Evolutionary conservation across 441 rosid genomes (phyloP).

Genomic region (Erysimum cheiri): DNA sequence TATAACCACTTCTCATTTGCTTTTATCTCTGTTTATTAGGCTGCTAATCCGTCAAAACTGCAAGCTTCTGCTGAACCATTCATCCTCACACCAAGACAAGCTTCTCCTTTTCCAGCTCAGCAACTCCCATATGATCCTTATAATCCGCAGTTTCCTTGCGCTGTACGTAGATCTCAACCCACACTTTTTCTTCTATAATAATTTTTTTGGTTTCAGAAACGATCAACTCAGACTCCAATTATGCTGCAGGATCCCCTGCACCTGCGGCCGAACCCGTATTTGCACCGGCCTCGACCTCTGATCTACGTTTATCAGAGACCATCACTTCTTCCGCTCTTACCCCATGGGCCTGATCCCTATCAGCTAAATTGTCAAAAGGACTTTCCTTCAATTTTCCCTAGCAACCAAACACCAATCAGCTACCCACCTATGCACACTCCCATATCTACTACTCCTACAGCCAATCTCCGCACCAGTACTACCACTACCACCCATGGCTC

Average conservation of each 20-base stretch:
- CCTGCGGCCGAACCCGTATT: conserved; percentile 1
- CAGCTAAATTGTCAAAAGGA: neutral
- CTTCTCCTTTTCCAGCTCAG: conserved; percentile 32
- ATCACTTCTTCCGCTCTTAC: conserved; percentile 6
- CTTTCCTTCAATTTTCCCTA: conserved; percentile 6
- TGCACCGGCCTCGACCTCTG: conserved; percentile 19
- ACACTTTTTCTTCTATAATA: conserved; percentile 7
- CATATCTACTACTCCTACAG: conserved; percentile 7
- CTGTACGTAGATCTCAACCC: conserved; percentile 30
- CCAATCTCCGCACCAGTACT: conserved; percentile 20
- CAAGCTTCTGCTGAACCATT: conserved; percentile 41
- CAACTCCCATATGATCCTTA: conserved; percentile 24
- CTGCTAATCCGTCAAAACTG: conserved; percentile 29
- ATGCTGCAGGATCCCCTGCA: conserved; percentile 30
- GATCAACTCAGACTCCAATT: conserved; percentile 1
- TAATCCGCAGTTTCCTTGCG: conserved; percentile 6
- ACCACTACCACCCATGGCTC: neutral
- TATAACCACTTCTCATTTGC: neutral
- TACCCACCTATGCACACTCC: conserved; percentile 29
- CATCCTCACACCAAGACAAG: conserved; percentile 25
- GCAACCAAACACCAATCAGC: conserved; percentile 20
- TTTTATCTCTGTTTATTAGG: conserved; percentile 25
- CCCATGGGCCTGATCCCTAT: conserved; percentile 13
- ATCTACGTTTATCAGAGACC: conserved; percentile 23
- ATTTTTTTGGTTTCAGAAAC: conserved; percentile 12